phyloP scores from a whole-genome alignment of 1,284 basidiomycete genomes.

The Moniliella sp. region DNA sequence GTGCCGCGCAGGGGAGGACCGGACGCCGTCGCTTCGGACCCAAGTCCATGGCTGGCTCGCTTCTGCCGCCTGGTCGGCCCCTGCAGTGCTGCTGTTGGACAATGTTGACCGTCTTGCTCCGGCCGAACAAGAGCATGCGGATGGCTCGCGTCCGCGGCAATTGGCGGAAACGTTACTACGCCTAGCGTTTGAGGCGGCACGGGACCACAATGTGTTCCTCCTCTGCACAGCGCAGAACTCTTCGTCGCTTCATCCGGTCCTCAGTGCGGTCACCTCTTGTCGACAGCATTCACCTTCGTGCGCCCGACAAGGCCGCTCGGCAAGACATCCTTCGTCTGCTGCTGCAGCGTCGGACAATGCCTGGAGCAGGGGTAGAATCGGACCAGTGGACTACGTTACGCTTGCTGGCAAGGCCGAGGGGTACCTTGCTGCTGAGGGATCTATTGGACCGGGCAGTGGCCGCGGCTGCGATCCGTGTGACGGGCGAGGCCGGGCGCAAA shows the following conservation, averaged over 20 bases:
- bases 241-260: slow-evolving; percentile 52
- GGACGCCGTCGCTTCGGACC: slow-evolving; percentile 20
- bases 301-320: slow-evolving; percentile 55
- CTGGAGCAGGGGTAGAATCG: neutral
- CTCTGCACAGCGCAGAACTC: slow-evolving; percentile 56
- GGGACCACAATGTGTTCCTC: too few species aligned
- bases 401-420: slow-evolving; percentile 75
- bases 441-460: slow-evolving; percentile 68
- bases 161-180: neutral
- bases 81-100: slow-evolving; percentile 70
- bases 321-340: slow-evolving; percentile 38
- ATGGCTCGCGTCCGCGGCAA: neutral
- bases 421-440: slow-evolving; percentile 67
- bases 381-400: slow-evolving; percentile 49
- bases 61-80: slow-evolving; percentile 50
- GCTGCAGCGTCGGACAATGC: slow-evolving; percentile 4
- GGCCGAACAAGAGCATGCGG: slow-evolving; percentile 40
- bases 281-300: slow-evolving; percentile 52
- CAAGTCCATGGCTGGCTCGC: slow-evolving; percentile 40
- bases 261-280: slow-evolving; percentile 53
- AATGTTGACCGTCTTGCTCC: slow-evolving; percentile 67
- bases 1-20: slow-evolving; percentile 43
- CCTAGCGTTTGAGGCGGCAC: too few species aligned
- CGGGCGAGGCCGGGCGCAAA: too few species aligned
- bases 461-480: slow-evolving; percentile 56